A percentile compares a stretch with the other conserved stretches of the same genome.
Conservation (phyloP, 1,139 yeast species). For the Tardiomyces depauwii region DNA sequence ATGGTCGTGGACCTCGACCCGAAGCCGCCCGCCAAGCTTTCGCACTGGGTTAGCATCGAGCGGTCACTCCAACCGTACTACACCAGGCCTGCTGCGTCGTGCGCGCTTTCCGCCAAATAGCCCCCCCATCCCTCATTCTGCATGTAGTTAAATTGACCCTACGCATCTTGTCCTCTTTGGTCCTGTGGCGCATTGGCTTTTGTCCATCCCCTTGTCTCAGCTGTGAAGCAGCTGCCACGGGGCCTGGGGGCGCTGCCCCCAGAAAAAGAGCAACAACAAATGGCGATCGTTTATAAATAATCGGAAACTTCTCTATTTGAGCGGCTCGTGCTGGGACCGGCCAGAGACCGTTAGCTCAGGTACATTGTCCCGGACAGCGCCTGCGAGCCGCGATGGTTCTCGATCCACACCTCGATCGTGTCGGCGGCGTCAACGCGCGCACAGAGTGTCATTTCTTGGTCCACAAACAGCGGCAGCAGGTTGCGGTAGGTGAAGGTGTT, state of each 20-base stretch:
- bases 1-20: constrained; percentile 29
- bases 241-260: too few relatives aligned
- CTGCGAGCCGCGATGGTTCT: constrained; percentile 17
- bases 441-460: constrained; percentile 21
- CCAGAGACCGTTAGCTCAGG: neutral
- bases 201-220: too few relatives aligned
- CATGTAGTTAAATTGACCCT: too few relatives aligned
- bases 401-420: constrained; percentile 22
- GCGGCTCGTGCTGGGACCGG: too few relatives aligned
- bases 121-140: neutral
- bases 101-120: constrained; percentile 2
- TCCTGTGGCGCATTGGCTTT: too few relatives aligned
- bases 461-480: constrained; percentile 36
- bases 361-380: constrained; percentile 8
- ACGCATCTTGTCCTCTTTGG: too few relatives aligned
- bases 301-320: too few relatives aligned
- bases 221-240: too few relatives aligned
- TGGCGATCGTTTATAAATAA: too few relatives aligned
- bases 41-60: constrained; percentile 25
- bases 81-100: constrained; percentile 1
- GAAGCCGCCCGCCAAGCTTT: constrained; percentile 19
- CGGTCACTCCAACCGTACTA: constrained; percentile 10
- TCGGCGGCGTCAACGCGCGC: constrained; percentile 14
- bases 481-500: constrained; percentile 37
- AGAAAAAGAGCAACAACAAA: too few relatives aligned